These are phyloP conservation scores for Fusarium tanahbumbuense DNA, from an alignment of 2,329 filamentous ascomycete genomes.

Conservation along the genomic window DNA sequence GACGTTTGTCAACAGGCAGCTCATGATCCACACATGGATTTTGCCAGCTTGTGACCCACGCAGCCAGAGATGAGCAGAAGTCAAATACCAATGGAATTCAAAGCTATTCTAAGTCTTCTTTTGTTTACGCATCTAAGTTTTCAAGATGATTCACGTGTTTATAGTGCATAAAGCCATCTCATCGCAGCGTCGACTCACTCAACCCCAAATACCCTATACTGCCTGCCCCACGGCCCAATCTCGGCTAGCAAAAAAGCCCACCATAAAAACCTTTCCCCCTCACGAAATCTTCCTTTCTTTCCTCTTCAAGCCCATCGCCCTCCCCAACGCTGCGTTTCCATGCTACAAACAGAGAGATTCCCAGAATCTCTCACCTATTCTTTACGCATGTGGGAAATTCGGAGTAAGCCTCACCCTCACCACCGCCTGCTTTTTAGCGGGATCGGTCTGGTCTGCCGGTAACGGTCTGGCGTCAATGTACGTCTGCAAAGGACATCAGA, in stretches of 20 bases:
- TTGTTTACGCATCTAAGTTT: too few species aligned
- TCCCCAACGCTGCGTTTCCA: conserved; percentile 95
- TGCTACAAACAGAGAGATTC: conserved; percentile 79
- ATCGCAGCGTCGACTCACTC: too few species aligned
- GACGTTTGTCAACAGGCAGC: too few species aligned
- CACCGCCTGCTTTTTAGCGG: conserved; percentile 21
- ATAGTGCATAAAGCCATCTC: too few species aligned
- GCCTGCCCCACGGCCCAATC: conserved; percentile 5
- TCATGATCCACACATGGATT: too few species aligned
- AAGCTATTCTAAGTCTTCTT: too few species aligned
- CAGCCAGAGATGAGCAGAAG: too few species aligned
- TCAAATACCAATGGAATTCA: too few species aligned
- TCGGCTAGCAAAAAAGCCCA: conserved; percentile 21
- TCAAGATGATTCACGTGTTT: too few species aligned
- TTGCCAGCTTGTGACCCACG: too few species aligned
- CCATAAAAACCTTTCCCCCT: conserved; percentile 49
- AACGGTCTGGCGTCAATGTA: conserved; percentile 84
- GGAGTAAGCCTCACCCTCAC: conserved; percentile 84
- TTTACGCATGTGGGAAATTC: conserved; percentile 93
- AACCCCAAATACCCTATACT: conserved; percentile 26
- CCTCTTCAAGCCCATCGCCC: conserved; percentile 68
- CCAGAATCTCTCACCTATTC: conserved; percentile 28
- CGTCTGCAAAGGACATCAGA: conserved; percentile 94
- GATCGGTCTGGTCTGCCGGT: conserved; percentile 74
- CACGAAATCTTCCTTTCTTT: conserved; percentile 50